Conservation (phyloP, 2,329 filamentous ascomycete genomes). For the Aspergillus calidoustus region DNA sequence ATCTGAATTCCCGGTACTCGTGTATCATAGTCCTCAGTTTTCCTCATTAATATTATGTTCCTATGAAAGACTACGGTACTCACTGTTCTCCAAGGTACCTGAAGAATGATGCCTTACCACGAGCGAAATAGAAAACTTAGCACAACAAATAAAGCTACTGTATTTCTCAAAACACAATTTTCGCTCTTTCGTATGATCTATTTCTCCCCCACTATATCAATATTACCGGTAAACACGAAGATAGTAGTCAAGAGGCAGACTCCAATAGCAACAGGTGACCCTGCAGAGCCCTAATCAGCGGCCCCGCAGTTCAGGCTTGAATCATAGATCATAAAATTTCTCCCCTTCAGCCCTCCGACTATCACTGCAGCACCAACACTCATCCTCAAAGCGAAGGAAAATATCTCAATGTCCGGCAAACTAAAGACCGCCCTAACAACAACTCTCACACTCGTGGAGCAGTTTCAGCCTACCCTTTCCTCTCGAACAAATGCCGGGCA, state of each 20-base stretch:
- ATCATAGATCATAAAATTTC: conserved; percentile 30
- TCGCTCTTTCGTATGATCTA: neutral
- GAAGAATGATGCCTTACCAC: neutral
- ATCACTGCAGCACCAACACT: conserved; percentile 10
- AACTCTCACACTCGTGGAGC: conserved; percentile 42
- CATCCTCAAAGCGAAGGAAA: conserved; percentile 1
- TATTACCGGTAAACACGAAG: neutral
- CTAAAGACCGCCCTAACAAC: conserved; percentile 38
- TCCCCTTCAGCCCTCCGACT: conserved; percentile 14
- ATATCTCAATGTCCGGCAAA: conserved; percentile 34
- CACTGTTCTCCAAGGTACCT: neutral
- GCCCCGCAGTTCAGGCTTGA: conserved; percentile 31
- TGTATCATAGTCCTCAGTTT: neutral
- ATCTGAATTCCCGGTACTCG: too few species aligned
- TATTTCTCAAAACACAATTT: neutral
- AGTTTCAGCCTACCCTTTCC: conserved; percentile 46
- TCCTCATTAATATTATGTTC: neutral
- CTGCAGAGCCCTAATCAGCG: conserved; percentile 38
- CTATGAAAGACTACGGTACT: neutral
- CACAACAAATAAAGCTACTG: neutral
- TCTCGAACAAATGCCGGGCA: conserved; percentile 20
- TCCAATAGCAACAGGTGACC: conserved; percentile 27
- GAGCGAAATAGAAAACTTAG: neutral
- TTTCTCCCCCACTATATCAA: neutral
- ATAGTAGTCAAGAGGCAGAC: neutral